Percentiles rank a stretch among this genome's conserved stretches.
Conservation (phyloP, 1,284 basidiomycete species). For the Fomitopsis pinicola region DNA sequence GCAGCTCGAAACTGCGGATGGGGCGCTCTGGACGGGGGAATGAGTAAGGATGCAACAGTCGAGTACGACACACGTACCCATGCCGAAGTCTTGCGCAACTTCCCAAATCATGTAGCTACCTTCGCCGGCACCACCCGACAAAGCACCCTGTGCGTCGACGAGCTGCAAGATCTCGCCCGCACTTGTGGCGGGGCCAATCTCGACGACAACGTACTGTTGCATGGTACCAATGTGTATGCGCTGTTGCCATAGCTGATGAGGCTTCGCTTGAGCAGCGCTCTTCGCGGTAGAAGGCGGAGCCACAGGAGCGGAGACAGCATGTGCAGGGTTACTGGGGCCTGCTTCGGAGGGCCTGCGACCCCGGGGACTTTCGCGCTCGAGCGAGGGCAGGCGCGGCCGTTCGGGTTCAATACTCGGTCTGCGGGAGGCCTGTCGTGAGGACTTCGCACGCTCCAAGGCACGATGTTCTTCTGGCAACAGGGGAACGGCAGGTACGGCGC, state of each 20-base stretch:
- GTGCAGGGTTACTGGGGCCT: conserved; percentile 1
- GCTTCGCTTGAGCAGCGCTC: conserved; percentile 14
- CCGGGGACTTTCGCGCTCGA: conserved; percentile 9
- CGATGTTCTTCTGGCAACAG: conserved; percentile 6
- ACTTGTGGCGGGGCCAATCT: conserved; percentile 54
- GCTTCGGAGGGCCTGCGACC: conserved; percentile 2
- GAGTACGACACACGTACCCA: conserved; percentile 52
- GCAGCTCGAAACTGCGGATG: conserved; percentile 75
- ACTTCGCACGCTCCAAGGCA: conserved; percentile 20
- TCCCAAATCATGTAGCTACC: conserved; percentile 80
- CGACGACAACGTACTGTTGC: conserved; percentile 69
- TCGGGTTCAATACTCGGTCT: conserved; percentile 22
- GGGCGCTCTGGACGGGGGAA: conserved; percentile 66
- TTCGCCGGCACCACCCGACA: conserved; percentile 49
- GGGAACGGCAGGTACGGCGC: conserved; percentile 4
- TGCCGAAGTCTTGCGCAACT: conserved; percentile 77
- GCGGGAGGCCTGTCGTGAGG: conserved; percentile 16
- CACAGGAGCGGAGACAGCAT: conserved; percentile 3
- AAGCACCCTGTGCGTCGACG: conserved; percentile 56
- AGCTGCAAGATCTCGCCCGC: conserved; percentile 64
- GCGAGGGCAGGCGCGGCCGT: conserved; percentile 4
- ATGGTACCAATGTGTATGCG: conserved; percentile 70
- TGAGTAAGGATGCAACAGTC: background rate
- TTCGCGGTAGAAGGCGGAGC: conserved; percentile 17
- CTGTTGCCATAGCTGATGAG: conserved; percentile 44